Percentiles rank a stretch among this genome's conserved stretches.
Evolutionary conservation across 2,329 filamentous ascomycete genomes (phyloP).

Genomic region (Xenosphaeropsis pyriputrescens): DNA sequence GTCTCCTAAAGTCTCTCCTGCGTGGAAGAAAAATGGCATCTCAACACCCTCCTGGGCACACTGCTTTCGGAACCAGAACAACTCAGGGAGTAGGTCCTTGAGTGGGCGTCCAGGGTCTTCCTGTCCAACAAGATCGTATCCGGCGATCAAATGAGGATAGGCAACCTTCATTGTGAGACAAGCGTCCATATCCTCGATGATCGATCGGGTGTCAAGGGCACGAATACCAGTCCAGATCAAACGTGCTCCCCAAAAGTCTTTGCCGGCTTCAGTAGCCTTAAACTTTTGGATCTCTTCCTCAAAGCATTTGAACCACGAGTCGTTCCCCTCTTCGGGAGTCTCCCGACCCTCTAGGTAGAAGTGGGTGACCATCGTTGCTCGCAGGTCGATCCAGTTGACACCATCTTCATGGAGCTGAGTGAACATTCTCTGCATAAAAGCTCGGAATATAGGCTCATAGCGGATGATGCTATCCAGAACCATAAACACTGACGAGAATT

Average conservation of each 20-base stretch:
- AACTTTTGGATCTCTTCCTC: slow-evolving; percentile 69
- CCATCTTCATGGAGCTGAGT: slow-evolving; percentile 63
- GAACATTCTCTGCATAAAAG: slow-evolving; percentile 60
- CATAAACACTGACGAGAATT: slow-evolving; percentile 63
- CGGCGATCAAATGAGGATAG: slow-evolving; percentile 67
- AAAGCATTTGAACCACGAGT: slow-evolving; percentile 56
- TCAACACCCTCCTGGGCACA: slow-evolving; percentile 65
- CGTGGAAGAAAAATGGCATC: slow-evolving; percentile 92
- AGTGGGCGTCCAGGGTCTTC: slow-evolving; percentile 70
- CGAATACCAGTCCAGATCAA: slow-evolving; percentile 77
- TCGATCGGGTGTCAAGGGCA: slow-evolving; percentile 41
- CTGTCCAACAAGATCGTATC: slow-evolving; percentile 82
- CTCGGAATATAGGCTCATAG: slow-evolving; percentile 81
- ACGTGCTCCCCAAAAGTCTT: slow-evolving; percentile 69
- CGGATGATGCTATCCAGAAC: slow-evolving; percentile 63
- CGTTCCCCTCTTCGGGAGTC: slow-evolving; percentile 49
- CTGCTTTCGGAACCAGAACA: slow-evolving; percentile 88
- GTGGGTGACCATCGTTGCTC: slow-evolving; percentile 57
- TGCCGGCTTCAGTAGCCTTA: slow-evolving; percentile 53
- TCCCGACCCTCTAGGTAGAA: slow-evolving; percentile 54
- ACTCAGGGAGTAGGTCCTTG: slow-evolving; percentile 61
- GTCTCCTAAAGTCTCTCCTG: slow-evolving; percentile 73
- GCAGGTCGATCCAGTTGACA: slow-evolving; percentile 71
- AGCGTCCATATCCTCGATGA: slow-evolving; percentile 72
- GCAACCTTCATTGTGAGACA: slow-evolving; percentile 72